These are phyloP conservation scores for Craspedostauros australis DNA, from an alignment of 108 stramenopile genomes.

Conservation along the genomic window DNA sequence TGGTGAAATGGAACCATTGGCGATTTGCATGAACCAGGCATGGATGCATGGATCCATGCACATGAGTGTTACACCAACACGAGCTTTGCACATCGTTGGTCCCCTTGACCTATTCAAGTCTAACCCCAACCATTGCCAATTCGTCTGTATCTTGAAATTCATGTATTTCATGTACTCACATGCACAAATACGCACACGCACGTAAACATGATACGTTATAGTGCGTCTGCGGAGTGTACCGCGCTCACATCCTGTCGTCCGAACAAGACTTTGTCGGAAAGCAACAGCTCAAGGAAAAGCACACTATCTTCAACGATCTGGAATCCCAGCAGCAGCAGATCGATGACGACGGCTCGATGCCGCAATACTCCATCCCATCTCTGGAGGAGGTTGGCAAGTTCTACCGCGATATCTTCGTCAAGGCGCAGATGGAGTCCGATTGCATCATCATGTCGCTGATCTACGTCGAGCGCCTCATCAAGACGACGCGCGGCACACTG, in stretches of 20 bases:
- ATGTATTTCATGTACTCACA: too few relatives aligned
- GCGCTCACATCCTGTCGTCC: slow-evolving; percentile 84
- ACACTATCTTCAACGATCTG: slow-evolving; percentile 10
- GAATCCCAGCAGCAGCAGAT: slow-evolving; percentile 3
- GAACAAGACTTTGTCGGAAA: slow-evolving; percentile 15
- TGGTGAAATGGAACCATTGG: too few relatives aligned
- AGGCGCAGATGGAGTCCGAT: slow-evolving; percentile 88
- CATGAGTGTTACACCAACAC: too few relatives aligned
- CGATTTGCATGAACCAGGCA: too few relatives aligned
- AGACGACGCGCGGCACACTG: slow-evolving; percentile 71
- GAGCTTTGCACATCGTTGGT: too few relatives aligned
- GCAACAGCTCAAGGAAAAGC: slow-evolving; percentile 7
- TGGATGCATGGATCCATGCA: too few relatives aligned
- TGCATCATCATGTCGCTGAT: slow-evolving; percentile 95
- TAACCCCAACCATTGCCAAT: too few relatives aligned
- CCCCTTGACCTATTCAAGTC: too few relatives aligned
- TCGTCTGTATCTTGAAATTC: too few relatives aligned
- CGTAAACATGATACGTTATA: too few relatives aligned
- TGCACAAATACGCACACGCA: too few relatives aligned
- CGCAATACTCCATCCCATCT: slow-evolving; percentile 21
- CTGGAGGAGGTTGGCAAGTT: slow-evolving; percentile 69
- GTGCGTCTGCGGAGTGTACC: slow-evolving; percentile 87
- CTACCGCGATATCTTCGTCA: slow-evolving; percentile 77
- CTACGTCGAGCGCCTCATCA: slow-evolving; percentile 93
- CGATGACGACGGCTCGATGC: background rate